Evolutionary conservation across 2,329 filamentous ascomycete species (phyloP).

Genomic region (Blastomyces gilchristii): DNA sequence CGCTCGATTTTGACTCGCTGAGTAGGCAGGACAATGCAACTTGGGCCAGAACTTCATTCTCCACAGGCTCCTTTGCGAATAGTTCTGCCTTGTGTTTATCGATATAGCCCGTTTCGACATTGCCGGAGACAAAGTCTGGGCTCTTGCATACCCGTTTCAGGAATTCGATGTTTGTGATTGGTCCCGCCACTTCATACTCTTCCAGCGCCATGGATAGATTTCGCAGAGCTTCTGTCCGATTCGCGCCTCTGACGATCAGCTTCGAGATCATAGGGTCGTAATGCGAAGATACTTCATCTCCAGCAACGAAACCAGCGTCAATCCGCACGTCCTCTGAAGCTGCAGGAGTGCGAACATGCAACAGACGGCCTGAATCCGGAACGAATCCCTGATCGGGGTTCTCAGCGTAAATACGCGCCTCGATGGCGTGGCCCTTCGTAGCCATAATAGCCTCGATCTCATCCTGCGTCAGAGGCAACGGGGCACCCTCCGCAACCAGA

Average conservation of each 20-base stretch:
- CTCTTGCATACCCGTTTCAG: constrained; percentile 77
- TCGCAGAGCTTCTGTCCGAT: constrained; percentile 68
- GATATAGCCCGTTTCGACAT: constrained; percentile 95
- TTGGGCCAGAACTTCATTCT: constrained; percentile 71
- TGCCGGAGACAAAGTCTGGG: constrained; percentile 69
- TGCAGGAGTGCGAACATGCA: constrained; percentile 68
- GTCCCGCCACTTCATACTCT: constrained; percentile 83
- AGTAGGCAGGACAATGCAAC: constrained; percentile 67
- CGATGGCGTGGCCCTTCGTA: constrained; percentile 73
- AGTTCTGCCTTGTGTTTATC: constrained; percentile 74
- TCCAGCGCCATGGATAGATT: constrained; percentile 72
- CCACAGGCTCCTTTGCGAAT: constrained; percentile 53
- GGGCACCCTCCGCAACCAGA: constrained; percentile 63
- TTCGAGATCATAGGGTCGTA: constrained; percentile 99
- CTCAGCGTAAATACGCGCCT: constrained; percentile 93
- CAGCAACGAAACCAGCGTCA: constrained; percentile 83
- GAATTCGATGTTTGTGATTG: constrained; percentile 95
- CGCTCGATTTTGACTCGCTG: constrained; percentile 29
- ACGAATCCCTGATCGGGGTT: constrained; percentile 86
- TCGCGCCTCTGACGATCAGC: constrained; percentile 76
- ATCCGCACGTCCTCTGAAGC: constrained; percentile 67
- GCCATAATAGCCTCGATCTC: constrained; percentile 60
- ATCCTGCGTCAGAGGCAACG: constrained; percentile 54
- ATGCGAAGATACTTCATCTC: constrained; percentile 83
- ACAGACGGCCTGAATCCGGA: constrained; percentile 79